Base-by-base conservation (phyloP, 2,329 filamentous ascomycete genomes). In the Elsinoe arachidis region DNA sequence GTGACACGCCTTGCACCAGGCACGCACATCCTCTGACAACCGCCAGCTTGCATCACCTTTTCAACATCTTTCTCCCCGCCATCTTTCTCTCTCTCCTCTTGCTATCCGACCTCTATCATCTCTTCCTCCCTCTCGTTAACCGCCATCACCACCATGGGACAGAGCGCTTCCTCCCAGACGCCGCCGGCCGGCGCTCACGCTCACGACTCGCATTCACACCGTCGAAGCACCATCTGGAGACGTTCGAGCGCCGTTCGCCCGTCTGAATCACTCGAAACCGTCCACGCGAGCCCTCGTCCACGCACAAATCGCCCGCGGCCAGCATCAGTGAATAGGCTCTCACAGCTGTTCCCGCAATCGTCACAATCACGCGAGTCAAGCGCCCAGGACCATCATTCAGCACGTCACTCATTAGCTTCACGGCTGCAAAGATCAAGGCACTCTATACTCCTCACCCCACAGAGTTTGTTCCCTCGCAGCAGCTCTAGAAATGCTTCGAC, bases 271-370 rank as follows among this genome's bases (percentile, higher is more conserved):
- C 37, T 26, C 21, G 41, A 58, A 52, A 51, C 44, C 37, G 52
- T 53, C 53, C 21, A 51, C 30, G 12, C 43, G 19, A 33, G 17
- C 12, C 33, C 51, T 30, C 47, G 35, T 39, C 26, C 51, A 19
- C 52, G 57, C 15, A 47, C 56, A 21, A 46, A 37, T 49, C 58
- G 59, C 15, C 21, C 68, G 67, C 66, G 68, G 64, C 49, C 68
- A 66, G 55, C 61, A 54, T 60, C 62, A 61, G 33, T 68, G 63
- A 58, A 66, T 53, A 60, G 67, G 61, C 60, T 72, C 65, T 61
- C 66, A 43, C 55, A 67, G 66, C 52, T 70, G 17, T 59, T 51
- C 30, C 46, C 26, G 46, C 46, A 51, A 34, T 34, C 46, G 46
- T 15, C 46, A 35, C 46, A 34, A 11, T 7, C 19, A 51, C 46